A percentile compares a stretch with the other conserved stretches of the same genome.
phyloP scores from a whole-genome alignment of 768 basidiomycete species.

The Krasilnikovozyma curviuscula region DNA sequence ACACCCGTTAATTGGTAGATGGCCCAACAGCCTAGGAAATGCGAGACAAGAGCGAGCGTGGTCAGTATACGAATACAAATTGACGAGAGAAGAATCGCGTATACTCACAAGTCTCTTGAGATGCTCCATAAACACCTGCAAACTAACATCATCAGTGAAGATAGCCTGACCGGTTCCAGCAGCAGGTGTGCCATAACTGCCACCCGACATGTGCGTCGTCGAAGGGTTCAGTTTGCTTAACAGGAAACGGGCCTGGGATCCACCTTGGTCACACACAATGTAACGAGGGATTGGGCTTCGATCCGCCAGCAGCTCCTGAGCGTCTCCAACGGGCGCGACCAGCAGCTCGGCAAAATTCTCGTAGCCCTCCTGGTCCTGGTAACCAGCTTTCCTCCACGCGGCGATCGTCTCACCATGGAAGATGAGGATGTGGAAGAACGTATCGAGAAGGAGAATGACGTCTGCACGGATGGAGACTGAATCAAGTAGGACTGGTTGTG shows the following conservation, averaged over 20 bases:
- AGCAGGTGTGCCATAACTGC: slow-evolving; percentile 62
- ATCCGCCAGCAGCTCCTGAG: slow-evolving; percentile 83
- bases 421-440: slow-evolving; percentile 99
- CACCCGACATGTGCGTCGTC: slow-evolving; percentile 79
- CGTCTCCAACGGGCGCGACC: slow-evolving; percentile 67
- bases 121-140: slow-evolving; percentile 96
- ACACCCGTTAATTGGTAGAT: background rate
- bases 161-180: slow-evolving; percentile 68
- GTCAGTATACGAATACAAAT: too few relatives aligned
- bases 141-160: slow-evolving; percentile 95
- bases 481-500: slow-evolving; percentile 88
- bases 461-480: slow-evolving; percentile 95
- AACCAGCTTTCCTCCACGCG: slow-evolving; percentile 93
- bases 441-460: slow-evolving; percentile 87
- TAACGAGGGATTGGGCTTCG: slow-evolving; percentile 95
- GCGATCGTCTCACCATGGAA: slow-evolving; percentile 97
- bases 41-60: too few relatives aligned
- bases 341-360: slow-evolving; percentile 95
- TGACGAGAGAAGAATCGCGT: background rate
- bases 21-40: background rate
- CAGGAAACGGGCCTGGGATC: slow-evolving; percentile 94
- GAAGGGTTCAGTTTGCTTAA: slow-evolving; percentile 91
- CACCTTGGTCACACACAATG: slow-evolving; percentile 93
- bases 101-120: slow-evolving; percentile 60
- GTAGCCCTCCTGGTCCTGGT: slow-evolving; percentile 96